Evolutionary conservation across 768 basidiomycete species (phyloP), one percentile per base, ranked within the genome.

Genomic region (Phlebiopsis flavidoalba): DNA sequence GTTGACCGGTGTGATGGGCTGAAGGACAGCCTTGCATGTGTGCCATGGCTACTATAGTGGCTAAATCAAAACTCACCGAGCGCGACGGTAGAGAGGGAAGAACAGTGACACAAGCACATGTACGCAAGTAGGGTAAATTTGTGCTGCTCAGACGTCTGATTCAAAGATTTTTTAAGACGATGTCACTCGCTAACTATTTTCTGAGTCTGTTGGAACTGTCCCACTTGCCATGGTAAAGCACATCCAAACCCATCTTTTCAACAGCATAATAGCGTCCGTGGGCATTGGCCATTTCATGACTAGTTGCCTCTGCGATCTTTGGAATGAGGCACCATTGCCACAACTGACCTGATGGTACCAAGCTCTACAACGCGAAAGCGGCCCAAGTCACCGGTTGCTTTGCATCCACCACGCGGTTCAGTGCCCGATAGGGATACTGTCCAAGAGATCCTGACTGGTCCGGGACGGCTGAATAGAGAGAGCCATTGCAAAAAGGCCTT

Each of bases 401-500:
- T 11, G 35, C 66, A 65, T 19, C n/a, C 51, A 50, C 48, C 43
- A 58, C 8, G 65, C n/a, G n/a, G n/a, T n/a, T n/a, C 21, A 8
- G 64, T 61, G 14, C 43, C 24, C n/a, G n/a, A 3, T 19, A 51
- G n/a, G 6, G 66, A 66, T 19, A n/a, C 19, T 22, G n/a, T 35
- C 12, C 3, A 64, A 59, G 7, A 66, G 49, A n/a, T 17, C 19
- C 17, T 5, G n/a, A n/a, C n/a, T 6, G 21, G 48, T 66, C 61
- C 21, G 64, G 66, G 1, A n/a, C 24, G n/a, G 6, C 26, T 43
- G 40, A 47, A 66, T 21, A 63, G n/a, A 15, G 1, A 61, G 57
- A 15, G 63, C 37, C 36, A 66, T 46, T 3, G 66, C 66, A 55
- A 64, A 55, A 64, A 48, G 3, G 31, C 55, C 22, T 37, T 35